A percentile compares a stretch with the other conserved stretches of the same genome.
phyloP scores from a whole-genome alignment of 2,329 filamentous ascomycete species.

The Calonectria honghensis region DNA sequence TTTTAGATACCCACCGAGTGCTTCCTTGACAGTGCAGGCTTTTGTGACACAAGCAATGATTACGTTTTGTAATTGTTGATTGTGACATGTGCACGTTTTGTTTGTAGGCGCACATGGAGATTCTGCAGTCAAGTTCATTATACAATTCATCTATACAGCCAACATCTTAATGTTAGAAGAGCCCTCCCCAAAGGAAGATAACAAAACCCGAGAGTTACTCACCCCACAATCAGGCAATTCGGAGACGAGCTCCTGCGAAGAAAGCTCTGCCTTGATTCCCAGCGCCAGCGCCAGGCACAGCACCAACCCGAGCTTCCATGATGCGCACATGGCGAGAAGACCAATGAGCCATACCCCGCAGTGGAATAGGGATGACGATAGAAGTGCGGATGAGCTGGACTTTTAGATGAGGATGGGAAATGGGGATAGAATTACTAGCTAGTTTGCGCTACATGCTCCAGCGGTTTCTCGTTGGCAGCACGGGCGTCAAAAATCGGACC shows the following conservation, averaged over 20 bases:
- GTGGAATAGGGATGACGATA: no score
- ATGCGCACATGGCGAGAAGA: not conserved
- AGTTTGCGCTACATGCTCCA: not conserved
- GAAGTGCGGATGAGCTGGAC: not conserved
- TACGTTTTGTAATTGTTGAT: not conserved
- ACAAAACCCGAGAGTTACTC: not conserved
- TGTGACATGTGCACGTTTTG: not conserved
- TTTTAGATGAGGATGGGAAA: not conserved
- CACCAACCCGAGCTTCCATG: not conserved
- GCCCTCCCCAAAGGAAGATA: no score
- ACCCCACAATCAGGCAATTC: not conserved
- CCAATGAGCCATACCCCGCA: not conserved
- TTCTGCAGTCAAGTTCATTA: not conserved
- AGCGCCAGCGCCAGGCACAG: not conserved
- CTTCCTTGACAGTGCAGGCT: not conserved
- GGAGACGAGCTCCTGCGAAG: not conserved
- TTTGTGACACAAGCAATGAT: not conserved
- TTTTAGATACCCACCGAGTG: not conserved
- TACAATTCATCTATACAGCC: not conserved
- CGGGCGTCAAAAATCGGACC: not conserved
- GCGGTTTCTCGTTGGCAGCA: not conserved
- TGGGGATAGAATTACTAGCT: not conserved
- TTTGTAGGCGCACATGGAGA: not conserved
- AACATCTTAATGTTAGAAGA: not conserved
- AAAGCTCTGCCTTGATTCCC: not conserved